These are phyloP conservation scores for Protostelium mycophagum DNA, from an alignment of 78 protist species.

Conservation along the genomic window DNA sequence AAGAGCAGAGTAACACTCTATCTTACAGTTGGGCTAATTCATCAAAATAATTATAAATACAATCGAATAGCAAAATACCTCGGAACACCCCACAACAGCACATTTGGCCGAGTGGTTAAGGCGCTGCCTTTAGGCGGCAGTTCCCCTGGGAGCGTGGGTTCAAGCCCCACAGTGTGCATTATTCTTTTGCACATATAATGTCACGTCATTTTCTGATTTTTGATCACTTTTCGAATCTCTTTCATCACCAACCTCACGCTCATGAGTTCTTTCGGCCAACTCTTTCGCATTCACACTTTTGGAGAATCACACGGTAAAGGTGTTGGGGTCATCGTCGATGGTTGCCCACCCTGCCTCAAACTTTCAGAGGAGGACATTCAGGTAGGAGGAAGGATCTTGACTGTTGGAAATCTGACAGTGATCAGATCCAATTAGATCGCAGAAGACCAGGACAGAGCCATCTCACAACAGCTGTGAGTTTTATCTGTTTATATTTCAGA, in stretches of 20 bases:
- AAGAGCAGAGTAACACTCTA: too few species aligned
- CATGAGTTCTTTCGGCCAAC: conserved; percentile 59
- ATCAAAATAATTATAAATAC: too few species aligned
- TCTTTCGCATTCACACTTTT: conserved; percentile 76
- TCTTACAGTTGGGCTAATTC: too few species aligned
- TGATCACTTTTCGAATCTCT: not conserved
- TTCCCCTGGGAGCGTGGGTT: too few species aligned
- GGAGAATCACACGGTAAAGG: conserved; percentile 77
- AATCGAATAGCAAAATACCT: too few species aligned
- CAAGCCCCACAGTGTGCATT: too few species aligned
- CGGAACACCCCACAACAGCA: too few species aligned
- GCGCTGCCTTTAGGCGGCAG: too few species aligned
- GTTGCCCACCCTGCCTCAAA: conserved; percentile 52
- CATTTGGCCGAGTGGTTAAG: too few species aligned
- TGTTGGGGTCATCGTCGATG: conserved; percentile 38
- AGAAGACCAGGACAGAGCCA: conserved; percentile 74
- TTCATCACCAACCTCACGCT: too few species aligned
- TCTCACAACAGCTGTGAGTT: conserved; percentile 50
- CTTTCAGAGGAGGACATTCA: conserved; percentile 72
- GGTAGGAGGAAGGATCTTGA: conserved; percentile 39
- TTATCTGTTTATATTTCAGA: not conserved
- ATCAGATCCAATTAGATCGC: conserved; percentile 20
- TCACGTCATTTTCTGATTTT: too few species aligned
- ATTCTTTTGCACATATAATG: too few species aligned
- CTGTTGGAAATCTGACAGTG: not conserved